phyloP scores from a whole-genome alignment of 441 rosid species.

The Rhodomyrtus psidioides region DNA sequence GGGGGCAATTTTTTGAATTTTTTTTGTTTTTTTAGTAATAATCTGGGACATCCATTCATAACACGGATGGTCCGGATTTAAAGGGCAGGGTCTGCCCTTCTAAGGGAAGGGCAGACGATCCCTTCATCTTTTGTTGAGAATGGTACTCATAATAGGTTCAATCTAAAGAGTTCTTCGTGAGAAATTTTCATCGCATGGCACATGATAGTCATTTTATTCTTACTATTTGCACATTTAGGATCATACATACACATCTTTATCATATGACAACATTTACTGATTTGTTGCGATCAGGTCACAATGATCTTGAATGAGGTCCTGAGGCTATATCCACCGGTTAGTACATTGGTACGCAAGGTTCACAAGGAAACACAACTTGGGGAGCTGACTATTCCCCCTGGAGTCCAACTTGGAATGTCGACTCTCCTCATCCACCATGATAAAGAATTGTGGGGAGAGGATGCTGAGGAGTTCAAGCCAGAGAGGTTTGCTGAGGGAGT shows the following conservation, averaged over 20 bases:
- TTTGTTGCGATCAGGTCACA: too few species aligned
- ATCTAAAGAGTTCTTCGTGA: background rate
- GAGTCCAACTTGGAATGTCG: constrained; percentile 18
- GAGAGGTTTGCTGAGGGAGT: constrained; percentile 6
- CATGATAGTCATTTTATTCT: background rate
- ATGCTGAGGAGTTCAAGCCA: constrained; percentile 5
- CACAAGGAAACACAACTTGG: constrained; percentile 27
- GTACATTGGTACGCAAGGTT: background rate
- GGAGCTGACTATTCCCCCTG: constrained; percentile 19
- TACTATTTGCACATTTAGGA: background rate
- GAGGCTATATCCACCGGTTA: constrained; percentile 11
- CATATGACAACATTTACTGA: too few species aligned
- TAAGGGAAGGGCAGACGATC: too few species aligned
- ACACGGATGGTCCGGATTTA: too few species aligned
- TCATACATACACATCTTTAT: background rate
- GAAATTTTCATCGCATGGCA: background rate
- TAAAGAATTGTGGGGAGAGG: constrained; percentile 30
- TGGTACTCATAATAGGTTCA: background rate
- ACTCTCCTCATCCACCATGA: constrained; percentile 29
- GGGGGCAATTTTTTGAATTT: too few species aligned
- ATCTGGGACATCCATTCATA: too few species aligned
- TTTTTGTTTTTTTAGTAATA: too few species aligned
- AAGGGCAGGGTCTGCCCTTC: too few species aligned
- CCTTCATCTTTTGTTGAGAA: background rate
- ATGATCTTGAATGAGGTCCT: too few species aligned